Base-by-base conservation (phyloP, 768 basidiomycete species). In the Trametes meyenii region DNA sequence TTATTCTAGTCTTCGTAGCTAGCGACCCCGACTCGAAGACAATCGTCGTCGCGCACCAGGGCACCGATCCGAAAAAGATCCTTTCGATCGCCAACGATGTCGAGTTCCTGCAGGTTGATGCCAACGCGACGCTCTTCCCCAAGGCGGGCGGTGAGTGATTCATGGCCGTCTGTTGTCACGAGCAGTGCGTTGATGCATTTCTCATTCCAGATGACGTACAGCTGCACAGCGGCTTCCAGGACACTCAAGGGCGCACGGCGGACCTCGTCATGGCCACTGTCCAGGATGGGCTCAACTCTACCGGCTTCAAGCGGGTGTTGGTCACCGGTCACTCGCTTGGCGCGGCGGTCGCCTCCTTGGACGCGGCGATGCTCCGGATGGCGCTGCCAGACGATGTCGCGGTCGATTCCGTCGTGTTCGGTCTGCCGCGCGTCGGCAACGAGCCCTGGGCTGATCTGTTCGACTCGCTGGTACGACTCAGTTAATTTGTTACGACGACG, bases 91-190 rank as follows among this genome's bases (percentile, higher is more conserved):
- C 67, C 16, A 71, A 71, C 45, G 68, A 71, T 50, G 42, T 65
- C 26, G 57, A 71, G 63, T 61, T 71, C 56, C 38, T 21, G 19
- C 67, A 69, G 44, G 66, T 64, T 16, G 54, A 39, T 38, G 58
- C 82, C 50, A 62, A 81, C 63, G 16, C 76, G 1, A 70, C 74
- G 1, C 75, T 81, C 24, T 86, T 86, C 70, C 68, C 70, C 5
- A 19, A 58, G 21, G 61, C 70, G 10, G 55, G 61, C 6, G 54
- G 69, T 69, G 52, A 5, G 68, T 62, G 26, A 10, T 48, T 19
- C 12, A 29, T 29, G 2, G 6, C 23, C 5, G 17, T 33, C 39
- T 13, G 51, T 35, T 10, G 43, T 29, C 29, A 35, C 24, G 24
- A 19, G 23, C 10, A n/a, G n/a, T 29, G 17, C 19, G n/a, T 43